Evolutionary conservation across 2,329 filamentous ascomycete genomes (phyloP).

Genomic region (Dothidotthia symphoricarpi): DNA sequence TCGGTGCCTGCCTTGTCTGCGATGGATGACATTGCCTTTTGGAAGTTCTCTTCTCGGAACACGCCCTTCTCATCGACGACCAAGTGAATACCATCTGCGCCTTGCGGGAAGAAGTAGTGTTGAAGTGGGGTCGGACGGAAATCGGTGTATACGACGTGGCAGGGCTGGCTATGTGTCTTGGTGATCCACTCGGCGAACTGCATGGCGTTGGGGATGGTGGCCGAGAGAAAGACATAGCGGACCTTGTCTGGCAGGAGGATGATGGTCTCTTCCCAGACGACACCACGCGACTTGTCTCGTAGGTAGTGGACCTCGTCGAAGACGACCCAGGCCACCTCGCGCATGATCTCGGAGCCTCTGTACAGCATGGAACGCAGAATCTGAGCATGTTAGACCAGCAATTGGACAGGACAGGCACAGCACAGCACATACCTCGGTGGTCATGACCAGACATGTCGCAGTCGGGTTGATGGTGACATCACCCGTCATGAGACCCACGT

Average conservation of each 20-base stretch:
- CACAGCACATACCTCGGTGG: slow-evolving; percentile 64
- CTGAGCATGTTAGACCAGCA: slow-evolving; percentile 36
- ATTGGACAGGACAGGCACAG: not conserved
- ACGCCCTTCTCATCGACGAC: slow-evolving; percentile 95
- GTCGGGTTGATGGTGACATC: slow-evolving; percentile 99
- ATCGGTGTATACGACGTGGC: slow-evolving; percentile 98
- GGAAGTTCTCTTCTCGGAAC: slow-evolving; percentile 97
- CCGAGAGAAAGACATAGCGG: slow-evolving; percentile 95
- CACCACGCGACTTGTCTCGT: slow-evolving; percentile 88
- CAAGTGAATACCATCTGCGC: slow-evolving; percentile 87
- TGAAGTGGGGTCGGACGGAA: slow-evolving; percentile 95
- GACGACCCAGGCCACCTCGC: slow-evolving; percentile 96
- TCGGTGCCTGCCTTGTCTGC: slow-evolving; percentile 85
- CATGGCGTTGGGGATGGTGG: slow-evolving; percentile 97
- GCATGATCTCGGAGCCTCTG: slow-evolving; percentile 97
- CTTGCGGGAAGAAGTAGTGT: slow-evolving; percentile 95
- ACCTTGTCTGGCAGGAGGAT: slow-evolving; percentile 98
- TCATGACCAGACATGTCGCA: slow-evolving; percentile 97
- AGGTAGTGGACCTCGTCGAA: slow-evolving; percentile 99
- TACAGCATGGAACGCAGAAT: slow-evolving; percentile 99
- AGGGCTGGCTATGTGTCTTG: slow-evolving; percentile 95
- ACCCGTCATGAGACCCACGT: slow-evolving; percentile 96
- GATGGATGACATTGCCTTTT: slow-evolving; percentile 88
- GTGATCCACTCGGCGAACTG: slow-evolving; percentile 99
- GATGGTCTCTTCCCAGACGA: slow-evolving; percentile 99